Percentiles rank a stretch among this genome's conserved stretches.
Conservation (phyloP, 176 grass and related monocot species). For the Zizania latifolia region DNA sequence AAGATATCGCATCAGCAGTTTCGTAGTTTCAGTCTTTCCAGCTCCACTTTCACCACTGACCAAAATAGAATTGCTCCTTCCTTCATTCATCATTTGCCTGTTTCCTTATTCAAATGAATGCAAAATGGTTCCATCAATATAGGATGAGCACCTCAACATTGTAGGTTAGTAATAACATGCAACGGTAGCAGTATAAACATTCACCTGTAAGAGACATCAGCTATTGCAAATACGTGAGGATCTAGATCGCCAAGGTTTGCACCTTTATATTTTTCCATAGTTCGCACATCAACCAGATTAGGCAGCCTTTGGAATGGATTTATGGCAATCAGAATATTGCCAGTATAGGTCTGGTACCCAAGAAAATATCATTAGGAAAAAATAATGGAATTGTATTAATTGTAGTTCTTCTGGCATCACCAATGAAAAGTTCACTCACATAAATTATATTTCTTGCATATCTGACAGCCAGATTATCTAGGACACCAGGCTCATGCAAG, state of each 20-base stretch:
- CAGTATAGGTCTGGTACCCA: constrained; percentile 78
- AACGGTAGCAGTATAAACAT: constrained; percentile 37
- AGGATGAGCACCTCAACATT: constrained; percentile 14
- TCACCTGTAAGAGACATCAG: constrained; percentile 94
- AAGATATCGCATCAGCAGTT: constrained; percentile 92
- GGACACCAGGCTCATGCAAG: constrained; percentile 93
- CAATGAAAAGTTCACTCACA: constrained; percentile 48
- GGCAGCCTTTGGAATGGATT: constrained; percentile 97
- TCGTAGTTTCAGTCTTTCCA: constrained; percentile 98
- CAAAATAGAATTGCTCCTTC: constrained; percentile 91
- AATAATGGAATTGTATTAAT: not conserved
- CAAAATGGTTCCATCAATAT: constrained; percentile 46
- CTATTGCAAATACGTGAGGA: constrained; percentile 91
- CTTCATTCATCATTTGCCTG: constrained; percentile 99
- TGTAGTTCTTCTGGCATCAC: constrained; percentile 7
- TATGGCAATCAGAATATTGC: constrained; percentile 91
- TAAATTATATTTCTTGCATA: constrained; percentile 91
- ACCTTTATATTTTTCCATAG: constrained; percentile 94
- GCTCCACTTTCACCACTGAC: constrained; percentile 99
- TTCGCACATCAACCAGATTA: constrained; percentile 59
- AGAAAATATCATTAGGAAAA: constrained; percentile 32
- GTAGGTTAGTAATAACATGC: constrained; percentile 6
- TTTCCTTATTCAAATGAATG: constrained; percentile 59
- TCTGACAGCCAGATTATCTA: constrained; percentile 77
- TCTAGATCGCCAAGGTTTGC: constrained; percentile 68